A percentile compares a stretch with the other conserved stretches of the same genome.
These are phyloP conservation scores for Zopfia rhizophila DNA, from an alignment of 2,329 filamentous ascomycete species.

Conservation along the genomic window DNA sequence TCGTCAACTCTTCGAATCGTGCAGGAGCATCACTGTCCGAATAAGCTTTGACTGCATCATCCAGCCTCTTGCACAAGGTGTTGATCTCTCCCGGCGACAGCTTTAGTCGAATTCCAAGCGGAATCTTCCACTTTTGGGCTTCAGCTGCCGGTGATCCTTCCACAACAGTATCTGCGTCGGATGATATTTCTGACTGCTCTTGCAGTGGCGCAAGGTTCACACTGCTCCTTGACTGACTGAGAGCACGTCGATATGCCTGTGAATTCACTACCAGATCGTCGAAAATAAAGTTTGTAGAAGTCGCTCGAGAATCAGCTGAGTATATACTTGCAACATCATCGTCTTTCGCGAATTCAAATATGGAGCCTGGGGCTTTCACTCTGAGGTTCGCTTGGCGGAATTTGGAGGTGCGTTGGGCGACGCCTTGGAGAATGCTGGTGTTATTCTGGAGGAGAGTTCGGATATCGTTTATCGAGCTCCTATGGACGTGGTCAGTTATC, in stretches of 20 bases:
- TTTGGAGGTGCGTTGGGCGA: conserved; percentile 15
- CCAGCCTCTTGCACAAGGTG: not conserved
- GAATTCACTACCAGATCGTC: conserved; percentile 30
- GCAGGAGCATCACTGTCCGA: no score
- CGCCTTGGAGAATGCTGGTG: conserved; percentile 16
- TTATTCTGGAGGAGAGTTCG: conserved; percentile 22
- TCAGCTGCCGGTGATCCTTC: not conserved
- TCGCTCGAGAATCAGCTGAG: conserved; percentile 6
- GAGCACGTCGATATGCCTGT: conserved; percentile 22
- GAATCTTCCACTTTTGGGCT: conserved; percentile 4
- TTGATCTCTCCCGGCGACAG: not conserved
- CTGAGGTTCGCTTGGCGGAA: conserved; percentile 22
- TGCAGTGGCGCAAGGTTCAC: conserved; percentile 1
- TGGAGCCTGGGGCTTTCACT: conserved; percentile 21
- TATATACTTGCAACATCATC: conserved; percentile 13
- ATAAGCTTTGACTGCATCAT: not conserved
- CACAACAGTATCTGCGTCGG: conserved; percentile 5
- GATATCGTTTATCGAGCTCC: conserved; percentile 27
- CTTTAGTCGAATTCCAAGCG: not conserved
- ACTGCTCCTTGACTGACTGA: conserved; percentile 13
- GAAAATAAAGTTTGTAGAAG: conserved; percentile 25
- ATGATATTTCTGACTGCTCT: conserved; percentile 12
- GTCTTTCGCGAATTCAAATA: conserved; percentile 18
- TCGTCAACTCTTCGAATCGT: not conserved
- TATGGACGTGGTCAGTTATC: not conserved